Percentiles rank a stretch among this genome's conserved stretches.
Conservation (phyloP, 2,329 filamentous ascomycete species). For the Calonectria naviculata region DNA sequence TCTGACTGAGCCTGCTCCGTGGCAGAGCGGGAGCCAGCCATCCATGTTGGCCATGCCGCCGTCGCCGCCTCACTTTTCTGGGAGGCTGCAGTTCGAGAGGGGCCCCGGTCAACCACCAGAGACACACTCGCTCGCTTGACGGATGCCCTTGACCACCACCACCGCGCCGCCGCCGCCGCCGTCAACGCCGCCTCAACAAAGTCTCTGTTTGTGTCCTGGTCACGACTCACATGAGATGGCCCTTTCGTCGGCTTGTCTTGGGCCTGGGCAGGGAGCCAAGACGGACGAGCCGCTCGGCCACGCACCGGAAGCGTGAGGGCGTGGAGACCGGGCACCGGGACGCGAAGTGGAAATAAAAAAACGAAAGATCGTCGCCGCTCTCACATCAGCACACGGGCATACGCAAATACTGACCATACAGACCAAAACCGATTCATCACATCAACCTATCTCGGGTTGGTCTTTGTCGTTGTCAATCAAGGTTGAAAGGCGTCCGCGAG, state of each 20-base stretch:
- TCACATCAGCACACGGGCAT: constrained; percentile 2
- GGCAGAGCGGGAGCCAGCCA: constrained; percentile 25
- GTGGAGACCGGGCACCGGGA: background rate
- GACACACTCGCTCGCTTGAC: background rate
- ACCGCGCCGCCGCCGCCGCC: background rate
- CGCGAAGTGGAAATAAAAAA: background rate
- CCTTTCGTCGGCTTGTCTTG: background rate
- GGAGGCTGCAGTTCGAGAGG: constrained; percentile 7
- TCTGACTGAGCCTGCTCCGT: constrained; percentile 1
- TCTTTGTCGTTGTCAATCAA: constrained; percentile 6
- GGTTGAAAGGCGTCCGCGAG: constrained; percentile 26
- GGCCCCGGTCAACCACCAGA: constrained; percentile 1
- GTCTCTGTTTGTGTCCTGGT: background rate
- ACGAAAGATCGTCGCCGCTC: background rate
- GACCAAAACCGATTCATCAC: background rate
- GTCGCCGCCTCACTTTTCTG: constrained; percentile 33
- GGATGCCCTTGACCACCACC: constrained; percentile 1
- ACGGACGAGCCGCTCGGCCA: background rate
- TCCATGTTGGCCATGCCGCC: constrained; percentile 12
- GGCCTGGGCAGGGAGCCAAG: background rate
- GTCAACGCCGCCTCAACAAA: constrained; percentile 21
- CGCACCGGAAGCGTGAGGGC: background rate
- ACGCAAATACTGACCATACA: background rate
- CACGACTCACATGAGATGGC: background rate
- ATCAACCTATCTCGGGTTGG: background rate